Base-by-base conservation (phyloP, 495 filamentous ascomycete species). In the Podospora didyma region DNA sequence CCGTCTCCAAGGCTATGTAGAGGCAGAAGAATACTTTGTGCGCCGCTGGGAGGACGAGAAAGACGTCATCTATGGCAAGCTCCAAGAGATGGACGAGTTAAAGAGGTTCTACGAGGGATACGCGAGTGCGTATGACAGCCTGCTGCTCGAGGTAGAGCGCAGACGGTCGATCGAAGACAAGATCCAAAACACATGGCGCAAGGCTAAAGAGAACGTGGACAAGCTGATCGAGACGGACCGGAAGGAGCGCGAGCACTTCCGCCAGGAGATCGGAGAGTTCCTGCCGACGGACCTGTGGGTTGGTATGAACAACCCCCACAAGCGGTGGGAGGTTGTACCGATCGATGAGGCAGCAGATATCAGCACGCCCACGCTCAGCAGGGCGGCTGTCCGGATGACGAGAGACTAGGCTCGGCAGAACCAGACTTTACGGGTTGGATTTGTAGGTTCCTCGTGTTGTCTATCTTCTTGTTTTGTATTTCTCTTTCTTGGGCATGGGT, bases 221-320 rank as follows among this genome's bases (percentile, higher is more conserved):
- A 85, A 83, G 64, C 77, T 97, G 21, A 82, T 88, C 55, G 85
- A 88, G 53, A 80, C 79, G 31, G 94, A 98, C 71, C 71, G 82
- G 39, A 78, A 81, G 53, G 85, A 89, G 56, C 75, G 94, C 24
- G 89, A 95, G 62, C 72, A 78, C 14, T 98, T 98, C 72, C 81
- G 85, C 24, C 75, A 83, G 7, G 89, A 96, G 56, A 83, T 92
- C 19, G 92, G 91, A 2, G 89, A 96, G 57, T 94, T 83, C 64
- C 69, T 98, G 19, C 94, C 94, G 0, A 83, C 85, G 2, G 95
- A 97, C 64, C 84, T 98, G 41, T 98, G 93, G 94, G 86, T 86
- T 0, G 89, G 87, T 7, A 78, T 79, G 72, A 69, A 73, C 34
- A 67, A 67, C 19, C 69, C 70, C 9, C 64, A 72, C 26, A 56